Percentiles rank a stretch among this genome's conserved stretches.
phyloP scores from a whole-genome alignment of 164 flowering plant genomes.

The Magnolia sinica region DNA sequence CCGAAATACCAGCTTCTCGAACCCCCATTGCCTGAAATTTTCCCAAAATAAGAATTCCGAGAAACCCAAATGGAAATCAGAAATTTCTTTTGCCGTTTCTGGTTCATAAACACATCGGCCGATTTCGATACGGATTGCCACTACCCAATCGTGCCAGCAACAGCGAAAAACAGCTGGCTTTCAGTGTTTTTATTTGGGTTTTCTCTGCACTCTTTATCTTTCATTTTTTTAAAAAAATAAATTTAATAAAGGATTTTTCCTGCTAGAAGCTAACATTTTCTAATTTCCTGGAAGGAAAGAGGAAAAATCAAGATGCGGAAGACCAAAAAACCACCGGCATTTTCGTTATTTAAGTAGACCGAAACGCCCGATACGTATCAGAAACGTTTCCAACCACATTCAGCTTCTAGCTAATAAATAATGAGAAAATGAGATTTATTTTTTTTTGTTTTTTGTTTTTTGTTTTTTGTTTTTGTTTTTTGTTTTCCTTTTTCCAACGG shows the following conservation, averaged over 20 bases:
- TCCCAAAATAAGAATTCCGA: not conserved
- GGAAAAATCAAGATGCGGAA: not conserved
- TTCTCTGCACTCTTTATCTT: not conserved
- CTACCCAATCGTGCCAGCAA: too few species aligned
- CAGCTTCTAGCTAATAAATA: not conserved
- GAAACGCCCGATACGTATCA: not conserved
- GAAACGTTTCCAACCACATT: not conserved
- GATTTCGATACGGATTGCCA: too few species aligned
- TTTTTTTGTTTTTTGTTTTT: too few species aligned
- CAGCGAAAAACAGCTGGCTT: not conserved
- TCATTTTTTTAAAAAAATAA: too few species aligned
- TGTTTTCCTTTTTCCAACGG: not conserved
- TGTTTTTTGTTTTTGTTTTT: too few species aligned
- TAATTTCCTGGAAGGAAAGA: not conserved
- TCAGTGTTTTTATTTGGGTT: not conserved
- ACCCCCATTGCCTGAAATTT: slow-evolving; percentile 50
- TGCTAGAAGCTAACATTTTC: too few species aligned
- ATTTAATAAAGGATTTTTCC: too few species aligned
- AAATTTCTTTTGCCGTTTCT: not conserved
- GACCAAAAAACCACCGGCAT: not conserved
- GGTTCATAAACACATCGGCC: not conserved
- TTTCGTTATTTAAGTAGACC: not conserved
- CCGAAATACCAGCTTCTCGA: slow-evolving; percentile 49
- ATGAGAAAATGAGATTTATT: too few species aligned
- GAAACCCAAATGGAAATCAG: not conserved